phyloP scores from a whole-genome alignment of 805 yeast genomes.

The Candida namnaoensis region DNA sequence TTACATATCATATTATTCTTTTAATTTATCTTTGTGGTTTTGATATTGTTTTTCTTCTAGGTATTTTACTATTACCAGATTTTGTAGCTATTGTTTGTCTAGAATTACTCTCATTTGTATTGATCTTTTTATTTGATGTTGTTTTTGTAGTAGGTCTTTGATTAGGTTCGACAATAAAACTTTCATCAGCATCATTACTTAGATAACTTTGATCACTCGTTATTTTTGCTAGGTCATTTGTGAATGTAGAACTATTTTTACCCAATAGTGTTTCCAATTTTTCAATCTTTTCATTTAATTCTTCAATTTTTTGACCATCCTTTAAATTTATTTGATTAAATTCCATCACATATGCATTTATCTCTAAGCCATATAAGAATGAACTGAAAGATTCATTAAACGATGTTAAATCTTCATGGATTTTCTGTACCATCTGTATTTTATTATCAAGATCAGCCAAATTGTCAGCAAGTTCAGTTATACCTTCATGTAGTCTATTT shows the following conservation, averaged over 20 bases:
- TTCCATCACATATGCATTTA: slow-evolving; percentile 86
- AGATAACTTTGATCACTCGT: slow-evolving; percentile 18
- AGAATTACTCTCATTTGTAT: too few species aligned
- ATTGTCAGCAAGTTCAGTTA: slow-evolving; percentile 38
- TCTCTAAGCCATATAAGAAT: slow-evolving; percentile 68
- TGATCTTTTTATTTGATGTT: background rate
- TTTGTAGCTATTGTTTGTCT: background rate
- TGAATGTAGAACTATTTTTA: background rate
- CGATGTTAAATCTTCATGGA: slow-evolving; percentile 52
- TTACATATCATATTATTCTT: too few species aligned
- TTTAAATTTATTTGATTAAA: slow-evolving; percentile 25
- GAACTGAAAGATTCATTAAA: slow-evolving; percentile 78
- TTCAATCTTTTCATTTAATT: slow-evolving; percentile 10
- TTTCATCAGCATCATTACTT: slow-evolving; percentile 22
- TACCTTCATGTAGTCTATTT: slow-evolving; percentile 31
- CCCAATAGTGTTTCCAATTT: slow-evolving; percentile 11
- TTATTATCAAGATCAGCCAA: slow-evolving; percentile 49
- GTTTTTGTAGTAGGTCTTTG: slow-evolving; percentile 1
- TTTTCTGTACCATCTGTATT: slow-evolving; percentile 43
- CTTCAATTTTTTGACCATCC: slow-evolving; percentile 7
- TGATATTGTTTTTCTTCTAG: slow-evolving; percentile 1
- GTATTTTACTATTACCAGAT: background rate
- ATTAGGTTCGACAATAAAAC: slow-evolving; percentile 20
- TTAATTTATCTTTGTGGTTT: too few species aligned
- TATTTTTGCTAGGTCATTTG: background rate